Evolutionary conservation across 495 filamentous ascomycete species (phyloP).

Genomic region (Neurospora sp.): DNA sequence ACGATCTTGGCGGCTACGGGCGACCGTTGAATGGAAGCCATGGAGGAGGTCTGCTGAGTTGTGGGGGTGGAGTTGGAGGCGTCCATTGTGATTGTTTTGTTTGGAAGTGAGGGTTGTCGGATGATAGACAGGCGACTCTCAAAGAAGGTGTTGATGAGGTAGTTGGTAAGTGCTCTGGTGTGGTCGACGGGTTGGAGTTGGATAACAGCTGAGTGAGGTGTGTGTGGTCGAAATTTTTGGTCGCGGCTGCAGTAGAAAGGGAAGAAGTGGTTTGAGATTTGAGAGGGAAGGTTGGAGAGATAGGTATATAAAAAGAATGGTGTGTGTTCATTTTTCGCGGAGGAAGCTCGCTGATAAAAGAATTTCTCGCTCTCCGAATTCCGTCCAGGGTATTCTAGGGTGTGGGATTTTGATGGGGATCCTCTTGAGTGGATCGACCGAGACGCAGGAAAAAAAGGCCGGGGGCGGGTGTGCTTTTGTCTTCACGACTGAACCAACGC

Average conservation of each 20-base stretch:
- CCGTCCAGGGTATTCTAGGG: background rate
- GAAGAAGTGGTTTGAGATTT: background rate
- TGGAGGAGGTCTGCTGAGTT: constrained; percentile 15
- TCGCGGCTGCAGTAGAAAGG: background rate
- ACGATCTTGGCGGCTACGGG: constrained; percentile 12
- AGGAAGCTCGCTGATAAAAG: background rate
- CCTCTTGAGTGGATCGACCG: background rate
- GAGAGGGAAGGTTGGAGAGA: background rate
- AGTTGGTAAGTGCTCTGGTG: background rate
- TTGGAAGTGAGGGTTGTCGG: too few relatives aligned
- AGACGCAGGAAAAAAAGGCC: background rate
- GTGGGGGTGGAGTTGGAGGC: constrained; percentile 24
- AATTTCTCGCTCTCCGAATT: constrained; percentile 1
- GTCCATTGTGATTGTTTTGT: constrained; percentile 21
- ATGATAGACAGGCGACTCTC: background rate
- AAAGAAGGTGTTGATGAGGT: background rate
- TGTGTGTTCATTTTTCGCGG: background rate
- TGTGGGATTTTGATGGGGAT: background rate
- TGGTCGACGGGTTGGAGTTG: background rate
- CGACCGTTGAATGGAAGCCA: constrained; percentile 20
- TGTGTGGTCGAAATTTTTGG: background rate
- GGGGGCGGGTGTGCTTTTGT: background rate
- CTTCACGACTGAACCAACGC: background rate
- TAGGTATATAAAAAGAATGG: background rate
- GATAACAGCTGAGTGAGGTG: background rate